These are phyloP conservation scores for Alternaria tenuissima DNA, from an alignment of 2,329 filamentous ascomycete genomes.

Conservation along the genomic window DNA sequence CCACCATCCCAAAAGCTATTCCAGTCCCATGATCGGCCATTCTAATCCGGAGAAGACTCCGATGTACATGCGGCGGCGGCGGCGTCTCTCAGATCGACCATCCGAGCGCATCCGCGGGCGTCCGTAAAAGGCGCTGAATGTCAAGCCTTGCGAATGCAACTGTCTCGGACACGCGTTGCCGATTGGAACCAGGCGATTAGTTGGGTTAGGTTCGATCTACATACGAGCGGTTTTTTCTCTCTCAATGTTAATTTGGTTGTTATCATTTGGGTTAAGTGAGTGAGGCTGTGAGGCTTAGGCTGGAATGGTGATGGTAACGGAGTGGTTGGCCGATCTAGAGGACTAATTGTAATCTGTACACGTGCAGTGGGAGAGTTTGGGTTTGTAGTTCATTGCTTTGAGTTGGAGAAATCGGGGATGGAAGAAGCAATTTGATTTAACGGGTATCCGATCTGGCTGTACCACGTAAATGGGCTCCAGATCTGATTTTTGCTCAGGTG, in stretches of 20 bases:
- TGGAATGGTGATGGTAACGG: not conserved
- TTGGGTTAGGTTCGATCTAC: not conserved
- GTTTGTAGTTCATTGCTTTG: not conserved
- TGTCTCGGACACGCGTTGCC: not conserved
- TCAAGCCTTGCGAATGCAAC: not conserved
- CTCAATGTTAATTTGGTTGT: not conserved
- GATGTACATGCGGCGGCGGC: not conserved
- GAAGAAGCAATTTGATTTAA: not conserved
- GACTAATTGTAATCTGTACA: not conserved
- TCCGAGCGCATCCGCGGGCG: not conserved
- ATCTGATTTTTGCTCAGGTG: not conserved
- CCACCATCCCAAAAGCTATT: not conserved
- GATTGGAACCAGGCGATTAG: not conserved
- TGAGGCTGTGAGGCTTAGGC: slow-evolving; percentile 2
- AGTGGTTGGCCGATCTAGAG: not conserved
- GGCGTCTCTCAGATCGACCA: not conserved
- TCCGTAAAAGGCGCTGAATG: not conserved
- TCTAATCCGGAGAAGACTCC: not conserved
- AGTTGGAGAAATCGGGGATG: not conserved
- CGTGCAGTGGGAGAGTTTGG: not conserved
- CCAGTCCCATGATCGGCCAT: not conserved
- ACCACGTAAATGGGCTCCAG: not conserved
- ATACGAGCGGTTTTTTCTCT: not conserved
- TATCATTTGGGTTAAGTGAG: not conserved
- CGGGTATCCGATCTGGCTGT: not conserved